phyloP scores from a whole-genome alignment of 2,329 filamentous ascomycete species.

The Colletotrichum truncatum region DNA sequence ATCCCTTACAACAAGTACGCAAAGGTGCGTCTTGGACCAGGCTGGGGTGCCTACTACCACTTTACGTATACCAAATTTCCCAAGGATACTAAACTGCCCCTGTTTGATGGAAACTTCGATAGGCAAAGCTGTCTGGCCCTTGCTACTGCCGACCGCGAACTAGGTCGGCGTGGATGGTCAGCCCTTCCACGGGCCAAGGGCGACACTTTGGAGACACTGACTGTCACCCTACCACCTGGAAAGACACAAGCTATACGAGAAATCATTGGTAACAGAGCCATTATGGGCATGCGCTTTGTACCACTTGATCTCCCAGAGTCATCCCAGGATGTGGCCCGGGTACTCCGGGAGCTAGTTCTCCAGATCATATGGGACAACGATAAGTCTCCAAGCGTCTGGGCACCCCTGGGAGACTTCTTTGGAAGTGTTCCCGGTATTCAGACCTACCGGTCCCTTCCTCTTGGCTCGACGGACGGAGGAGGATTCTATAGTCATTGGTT shows the following conservation, averaged over 20 bases:
- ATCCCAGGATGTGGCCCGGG: neutral
- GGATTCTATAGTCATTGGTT: constrained; percentile 27
- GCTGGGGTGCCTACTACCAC: constrained; percentile 24
- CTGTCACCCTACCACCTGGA: constrained; percentile 4
- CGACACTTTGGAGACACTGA: constrained; percentile 19
- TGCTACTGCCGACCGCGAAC: constrained; percentile 17
- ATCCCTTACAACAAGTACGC: constrained; percentile 26
- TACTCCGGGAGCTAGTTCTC: constrained; percentile 18
- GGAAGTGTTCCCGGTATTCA: constrained; percentile 25
- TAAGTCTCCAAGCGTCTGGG: constrained; percentile 19
- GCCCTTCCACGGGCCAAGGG: constrained; percentile 12
- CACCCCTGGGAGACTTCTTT: constrained; percentile 22
- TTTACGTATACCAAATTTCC: constrained; percentile 24
- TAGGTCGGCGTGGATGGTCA: constrained; percentile 20
- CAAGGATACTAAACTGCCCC: neutral
- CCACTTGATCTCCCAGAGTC: constrained; percentile 4
- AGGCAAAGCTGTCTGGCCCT: constrained; percentile 19
- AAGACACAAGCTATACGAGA: neutral
- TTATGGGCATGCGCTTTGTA: constrained; percentile 18
- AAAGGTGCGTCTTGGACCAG: constrained; percentile 15
- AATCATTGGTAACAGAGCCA: constrained; percentile 22
- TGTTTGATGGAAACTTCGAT: constrained; percentile 17
- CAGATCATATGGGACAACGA: constrained; percentile 20
- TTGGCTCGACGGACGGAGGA: constrained; percentile 24
- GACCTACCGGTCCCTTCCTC: constrained; percentile 14